A percentile compares a stretch with the other conserved stretches of the same genome.
phyloP scores from a whole-genome alignment of 1,284 basidiomycete genomes.

The Marasmius tenuissimus region DNA sequence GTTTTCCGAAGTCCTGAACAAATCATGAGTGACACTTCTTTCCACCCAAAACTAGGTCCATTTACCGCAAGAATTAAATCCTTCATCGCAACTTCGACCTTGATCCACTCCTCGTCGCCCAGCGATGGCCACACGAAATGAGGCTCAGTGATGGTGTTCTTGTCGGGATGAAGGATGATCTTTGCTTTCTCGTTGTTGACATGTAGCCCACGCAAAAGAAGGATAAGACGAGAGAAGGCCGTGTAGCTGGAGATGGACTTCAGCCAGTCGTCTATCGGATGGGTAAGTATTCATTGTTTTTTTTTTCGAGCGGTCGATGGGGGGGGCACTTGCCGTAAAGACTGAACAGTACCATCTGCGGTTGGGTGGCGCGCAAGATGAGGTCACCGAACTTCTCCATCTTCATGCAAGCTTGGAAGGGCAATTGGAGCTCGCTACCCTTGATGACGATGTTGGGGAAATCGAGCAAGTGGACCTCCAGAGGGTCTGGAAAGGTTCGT shows the following conservation, averaged over 20 bases:
- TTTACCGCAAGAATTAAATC: constrained; percentile 85
- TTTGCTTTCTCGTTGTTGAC: constrained; percentile 99
- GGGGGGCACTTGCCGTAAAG: constrained; percentile 69
- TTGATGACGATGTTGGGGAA: constrained; percentile 99
- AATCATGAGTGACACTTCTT: constrained; percentile 12
- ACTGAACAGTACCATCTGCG: constrained; percentile 99
- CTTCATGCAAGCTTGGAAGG: constrained; percentile 99
- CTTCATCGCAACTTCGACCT: constrained; percentile 97
- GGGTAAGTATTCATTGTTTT: constrained; percentile 4
- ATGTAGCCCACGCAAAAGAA: constrained; percentile 93
- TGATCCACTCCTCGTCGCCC: constrained; percentile 97
- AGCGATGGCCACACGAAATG: constrained; percentile 99
- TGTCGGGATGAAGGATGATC: constrained; percentile 89
- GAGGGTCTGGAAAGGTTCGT: constrained; percentile 61
- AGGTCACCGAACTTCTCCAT: constrained; percentile 99
- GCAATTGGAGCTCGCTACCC: constrained; percentile 95
- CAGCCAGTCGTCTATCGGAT: constrained; percentile 86
- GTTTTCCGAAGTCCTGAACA: constrained; percentile 91
- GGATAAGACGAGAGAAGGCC: constrained; percentile 96
- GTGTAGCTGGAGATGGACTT: constrained; percentile 99
- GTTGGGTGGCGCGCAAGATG: constrained; percentile 94
- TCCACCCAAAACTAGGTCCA: constrained; percentile 4
- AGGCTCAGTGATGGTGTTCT: constrained; percentile 94
- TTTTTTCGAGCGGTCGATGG: not conserved
- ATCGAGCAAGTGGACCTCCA: constrained; percentile 98